Evolutionary conservation across 2,329 filamentous ascomycete species (phyloP).

Genomic region (Lachnum nothofagi): DNA sequence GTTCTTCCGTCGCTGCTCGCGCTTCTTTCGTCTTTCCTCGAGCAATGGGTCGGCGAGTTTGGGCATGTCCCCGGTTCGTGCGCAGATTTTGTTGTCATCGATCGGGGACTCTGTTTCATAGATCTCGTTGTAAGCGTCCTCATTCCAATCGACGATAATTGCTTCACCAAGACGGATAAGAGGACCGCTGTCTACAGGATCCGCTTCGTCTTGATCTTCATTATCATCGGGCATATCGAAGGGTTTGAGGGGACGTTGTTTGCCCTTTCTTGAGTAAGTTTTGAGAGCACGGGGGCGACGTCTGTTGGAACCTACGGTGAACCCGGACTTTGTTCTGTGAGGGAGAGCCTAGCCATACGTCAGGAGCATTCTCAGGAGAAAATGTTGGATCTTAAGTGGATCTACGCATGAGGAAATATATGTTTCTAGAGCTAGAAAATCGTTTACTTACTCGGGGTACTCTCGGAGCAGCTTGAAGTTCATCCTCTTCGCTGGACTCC

Average conservation of each 20-base stretch:
- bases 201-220: constrained; percentile 17
- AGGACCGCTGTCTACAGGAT: constrained; percentile 47
- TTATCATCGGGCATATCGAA: constrained; percentile 13
- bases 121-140: constrained; percentile 63
- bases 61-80: constrained; percentile 48
- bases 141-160: constrained; percentile 80
- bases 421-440: neutral
- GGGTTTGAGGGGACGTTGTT: constrained; percentile 22
- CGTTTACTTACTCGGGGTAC: constrained; percentile 21
- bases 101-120: constrained; percentile 48
- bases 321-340: constrained; percentile 26
- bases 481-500: constrained; percentile 52
- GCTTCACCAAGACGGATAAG: constrained; percentile 77
- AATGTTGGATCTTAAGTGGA: neutral
- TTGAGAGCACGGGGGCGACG: constrained; percentile 28
- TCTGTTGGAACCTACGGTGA: constrained; percentile 30
- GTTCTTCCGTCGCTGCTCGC: constrained; percentile 61
- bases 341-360: constrained; percentile 31
- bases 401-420: neutral
- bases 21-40: constrained; percentile 55
- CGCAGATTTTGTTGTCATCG: constrained; percentile 52
- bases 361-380: constrained; percentile 15
- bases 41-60: constrained; percentile 59
- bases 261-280: constrained; percentile 38
- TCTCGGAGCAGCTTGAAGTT: constrained; percentile 10